Base-by-base conservation (phyloP, 768 basidiomycete genomes). In the Amanita inopinata region DNA sequence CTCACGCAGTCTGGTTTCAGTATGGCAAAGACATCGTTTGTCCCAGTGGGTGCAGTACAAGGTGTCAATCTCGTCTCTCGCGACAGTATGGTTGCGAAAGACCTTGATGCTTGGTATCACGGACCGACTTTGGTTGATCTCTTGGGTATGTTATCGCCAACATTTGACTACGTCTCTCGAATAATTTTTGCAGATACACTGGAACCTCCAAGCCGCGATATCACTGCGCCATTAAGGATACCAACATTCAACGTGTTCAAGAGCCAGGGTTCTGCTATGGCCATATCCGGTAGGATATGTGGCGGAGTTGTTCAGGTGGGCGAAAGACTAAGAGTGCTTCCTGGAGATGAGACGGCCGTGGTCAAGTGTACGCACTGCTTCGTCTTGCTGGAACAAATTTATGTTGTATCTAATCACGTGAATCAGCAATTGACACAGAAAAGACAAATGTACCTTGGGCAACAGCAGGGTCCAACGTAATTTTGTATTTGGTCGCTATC, bases 161-260 rank as follows among this genome's bases (percentile, higher is more conserved):
- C 27, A 15, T 3, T n/a, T 23, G 0, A n/a, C 22, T 14, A 10
- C 31, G n/a, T 32, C 27, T 38, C 38, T 1, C 40, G 19, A 12
- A 19, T 43, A 3, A 19, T 6, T 39, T 46, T 20, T 22, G 33
- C 46, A 91, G 92, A 96, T 62, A 63, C 71, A 46, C 61, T 96
- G 31, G 84, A 87, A 46, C 87, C 91, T 0, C 93, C 93, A 0
- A 54, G 64, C 5, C 71, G 93, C 34, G 83, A 91, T 40, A 79
- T 93, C 35, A 67, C 71, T 2, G 70, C 78, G 0, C 82, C 93
- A 0, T 60, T 94, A 17, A 77, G 96, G 27, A 70, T 97, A 33
- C 96, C 96, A 0, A 76, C 98, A 15, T 85, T 91, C 9, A 98
- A 99, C 57, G 88, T 98, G 3, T 98, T 94, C 71, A 93, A 83